Base-by-base conservation (phyloP, 805 yeast species). In the Ogataea corticis region DNA sequence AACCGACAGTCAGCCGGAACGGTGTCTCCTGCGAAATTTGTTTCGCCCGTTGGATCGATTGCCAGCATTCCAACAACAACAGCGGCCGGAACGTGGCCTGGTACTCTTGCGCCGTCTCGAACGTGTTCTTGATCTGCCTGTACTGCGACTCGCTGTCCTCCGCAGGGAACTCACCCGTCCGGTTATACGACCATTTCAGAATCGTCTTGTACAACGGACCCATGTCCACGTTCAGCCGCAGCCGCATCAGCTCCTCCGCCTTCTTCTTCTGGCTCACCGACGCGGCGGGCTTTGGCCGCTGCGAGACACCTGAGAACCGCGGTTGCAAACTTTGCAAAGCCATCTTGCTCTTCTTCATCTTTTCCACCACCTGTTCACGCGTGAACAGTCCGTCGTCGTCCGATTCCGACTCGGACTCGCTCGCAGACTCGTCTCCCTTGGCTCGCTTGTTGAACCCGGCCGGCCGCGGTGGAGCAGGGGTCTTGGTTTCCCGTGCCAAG, bases 1-100 rank as follows among this genome's bases (percentile, higher is more conserved):
- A 86, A 3, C 96, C 97, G 15, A 91, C 70, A 2, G 79, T 69
- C 2, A 91, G 55, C 25, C 75, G 75, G 61, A 91, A 84, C 0
- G 96, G 90, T 4, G 56, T 66, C 39, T 76, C 77, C 9, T 76
- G 77, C 13, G 70, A 68, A 14, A 86, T 79, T 40, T 79, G 80
- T 50, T 85, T 82, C 0, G 94, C 81, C 4, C 87, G 75, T 52
- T 82, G 84, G 21, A 94, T 77, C 0, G 88, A 85, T 58, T 91
- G 96, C 97, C 98, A 95, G 51, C 96, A 87, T 67, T 94, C 99
- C 33, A 92, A 67, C 61, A 91, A 67, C 35, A 94, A 68, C 34
- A 94, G 71, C 0, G 99, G 99, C 53, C 83, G 87, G 63, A 88
- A 85, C 1, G 78, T 73, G 29, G 71, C 69, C 38, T 77, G 77